Conservation (phyloP, 371 early-diverging fungal species). For the Mucor velutinosus region DNA sequence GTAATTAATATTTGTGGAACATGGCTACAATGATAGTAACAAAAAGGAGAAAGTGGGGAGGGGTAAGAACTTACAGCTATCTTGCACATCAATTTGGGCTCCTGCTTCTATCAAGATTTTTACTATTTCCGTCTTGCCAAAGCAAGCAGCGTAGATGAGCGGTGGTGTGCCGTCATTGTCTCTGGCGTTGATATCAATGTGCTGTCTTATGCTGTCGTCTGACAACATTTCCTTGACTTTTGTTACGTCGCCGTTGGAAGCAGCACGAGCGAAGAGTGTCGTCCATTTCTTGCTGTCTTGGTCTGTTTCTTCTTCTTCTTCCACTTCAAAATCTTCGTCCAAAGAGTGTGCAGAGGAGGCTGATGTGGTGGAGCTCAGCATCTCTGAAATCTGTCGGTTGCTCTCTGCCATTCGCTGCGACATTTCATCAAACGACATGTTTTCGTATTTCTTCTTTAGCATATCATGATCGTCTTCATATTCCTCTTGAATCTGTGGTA, state of each 20-base stretch:
- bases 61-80: constrained; percentile 48
- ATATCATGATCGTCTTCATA: constrained; percentile 1
- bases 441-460: constrained; percentile 42
- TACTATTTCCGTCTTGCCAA: constrained; percentile 78
- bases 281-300: constrained; percentile 56
- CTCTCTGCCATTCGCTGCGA: constrained; percentile 46
- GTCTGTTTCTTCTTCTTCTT: constrained; percentile 28
- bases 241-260: constrained; percentile 90
- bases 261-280: constrained; percentile 58
- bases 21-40: background rate
- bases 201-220: constrained; percentile 16
- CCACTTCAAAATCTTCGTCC: constrained; percentile 12
- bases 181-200: constrained; percentile 75
- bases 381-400: constrained; percentile 40
- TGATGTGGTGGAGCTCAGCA: constrained; percentile 22
- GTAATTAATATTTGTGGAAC: constrained; percentile 15
- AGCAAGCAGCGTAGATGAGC: constrained; percentile 87
- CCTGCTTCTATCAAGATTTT: constrained; percentile 73
- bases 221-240: constrained; percentile 75
- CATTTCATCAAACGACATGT: constrained; percentile 52
- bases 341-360: constrained; percentile 2
- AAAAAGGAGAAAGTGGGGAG: background rate
- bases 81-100: constrained; percentile 78
- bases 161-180: constrained; percentile 88
- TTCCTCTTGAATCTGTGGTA: constrained; percentile 1